Evolutionary conservation across 169 alveolate species (phyloP).

Genomic region (Eimeria falciformis): DNA sequence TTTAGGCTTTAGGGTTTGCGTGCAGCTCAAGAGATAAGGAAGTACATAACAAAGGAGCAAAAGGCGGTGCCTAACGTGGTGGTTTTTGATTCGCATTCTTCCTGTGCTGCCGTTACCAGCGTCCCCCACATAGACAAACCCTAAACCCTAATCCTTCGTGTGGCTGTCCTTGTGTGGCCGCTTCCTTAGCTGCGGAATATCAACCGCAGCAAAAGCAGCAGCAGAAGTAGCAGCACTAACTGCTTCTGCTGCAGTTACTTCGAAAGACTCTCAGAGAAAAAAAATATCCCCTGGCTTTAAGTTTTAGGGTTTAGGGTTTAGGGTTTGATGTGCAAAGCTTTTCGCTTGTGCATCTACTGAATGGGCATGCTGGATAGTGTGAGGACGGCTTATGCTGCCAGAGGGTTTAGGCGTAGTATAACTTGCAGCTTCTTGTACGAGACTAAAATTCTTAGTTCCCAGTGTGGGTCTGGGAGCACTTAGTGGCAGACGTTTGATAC

Average conservation of each 20-base stretch:
- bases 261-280: background rate
- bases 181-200: background rate
- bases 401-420: no score
- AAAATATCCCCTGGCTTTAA: background rate
- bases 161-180: background rate
- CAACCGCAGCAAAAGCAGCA: slow-evolving; percentile 27
- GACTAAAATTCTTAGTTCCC: no score
- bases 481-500: no score
- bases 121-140: slow-evolving; percentile 11
- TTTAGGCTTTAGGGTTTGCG: slow-evolving; percentile 56
- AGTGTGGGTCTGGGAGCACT: no score
- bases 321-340: background rate
- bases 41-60: slow-evolving; percentile 58
- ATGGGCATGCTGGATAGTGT: no score
- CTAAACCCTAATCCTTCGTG: slow-evolving; percentile 6
- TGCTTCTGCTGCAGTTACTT: slow-evolving; percentile 13
- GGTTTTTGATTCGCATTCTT: slow-evolving; percentile 42
- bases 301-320: background rate
- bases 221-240: slow-evolving; percentile 13
- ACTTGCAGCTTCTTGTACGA: no score
- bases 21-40: slow-evolving; percentile 76
- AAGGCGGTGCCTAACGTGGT: slow-evolving; percentile 62
- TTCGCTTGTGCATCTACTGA: no score
- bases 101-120: slow-evolving; percentile 71
- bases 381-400: no score